Percentiles rank a stretch among this genome's conserved stretches.
phyloP scores from a whole-genome alignment of 2,329 filamentous ascomycete species.

The Exserohilum turcica region DNA sequence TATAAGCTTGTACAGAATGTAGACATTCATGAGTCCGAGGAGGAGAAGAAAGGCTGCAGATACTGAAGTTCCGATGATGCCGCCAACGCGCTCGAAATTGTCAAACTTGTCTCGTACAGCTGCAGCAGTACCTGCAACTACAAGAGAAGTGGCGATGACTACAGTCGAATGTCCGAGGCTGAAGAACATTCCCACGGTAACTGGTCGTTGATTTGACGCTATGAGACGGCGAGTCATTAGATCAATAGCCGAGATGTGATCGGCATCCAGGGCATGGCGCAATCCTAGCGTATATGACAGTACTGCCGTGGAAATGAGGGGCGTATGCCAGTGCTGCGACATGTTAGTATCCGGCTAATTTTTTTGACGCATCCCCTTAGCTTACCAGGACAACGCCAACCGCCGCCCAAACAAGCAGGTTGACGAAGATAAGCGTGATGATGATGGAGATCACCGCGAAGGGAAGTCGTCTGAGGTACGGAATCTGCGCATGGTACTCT shows the following conservation, averaged over 20 bases:
- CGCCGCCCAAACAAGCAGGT: constrained; percentile 63
- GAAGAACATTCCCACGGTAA: constrained; percentile 94
- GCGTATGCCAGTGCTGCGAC: constrained; percentile 49
- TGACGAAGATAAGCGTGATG: constrained; percentile 57
- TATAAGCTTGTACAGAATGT: constrained; percentile 81
- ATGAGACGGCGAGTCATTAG: constrained; percentile 90
- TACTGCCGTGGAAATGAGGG: constrained; percentile 77
- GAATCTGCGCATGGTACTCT: constrained; percentile 57
- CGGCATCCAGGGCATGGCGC: constrained; percentile 95
- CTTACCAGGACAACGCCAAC: constrained; percentile 63
- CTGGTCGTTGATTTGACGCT: constrained; percentile 81
- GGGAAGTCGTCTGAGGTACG: constrained; percentile 62
- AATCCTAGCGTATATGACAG: constrained; percentile 88
- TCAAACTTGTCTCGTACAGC: constrained; percentile 82
- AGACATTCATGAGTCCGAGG: constrained; percentile 81
- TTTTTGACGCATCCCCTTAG: background rate
- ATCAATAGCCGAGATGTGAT: constrained; percentile 91
- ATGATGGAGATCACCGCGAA: constrained; percentile 64
- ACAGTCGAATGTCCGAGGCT: constrained; percentile 92
- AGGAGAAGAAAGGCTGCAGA: constrained; percentile 82
- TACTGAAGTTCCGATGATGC: constrained; percentile 87
- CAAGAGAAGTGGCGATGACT: constrained; percentile 85
- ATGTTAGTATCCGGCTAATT: background rate
- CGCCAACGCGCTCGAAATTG: constrained; percentile 77
- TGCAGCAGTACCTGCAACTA: constrained; percentile 88